Evolutionary conservation across 805 yeast genomes (phyloP), one percentile per base, ranked within the genome.

Genomic region (Wickerhamiella allomyrinae): DNA sequence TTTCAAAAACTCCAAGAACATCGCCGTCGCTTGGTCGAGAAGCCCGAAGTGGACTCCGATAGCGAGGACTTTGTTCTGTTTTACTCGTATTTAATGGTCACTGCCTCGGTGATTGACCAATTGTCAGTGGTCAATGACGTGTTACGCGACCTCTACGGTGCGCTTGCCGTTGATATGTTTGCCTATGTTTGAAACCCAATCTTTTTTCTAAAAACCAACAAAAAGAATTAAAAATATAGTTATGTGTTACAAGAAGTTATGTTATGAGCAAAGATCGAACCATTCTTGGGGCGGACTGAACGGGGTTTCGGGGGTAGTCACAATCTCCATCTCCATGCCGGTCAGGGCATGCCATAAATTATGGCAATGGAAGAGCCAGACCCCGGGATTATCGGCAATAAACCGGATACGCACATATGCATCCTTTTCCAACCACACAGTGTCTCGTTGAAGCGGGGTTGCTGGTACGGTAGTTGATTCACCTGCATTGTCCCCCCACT

Each of bases 331-430:
- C 23, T 49, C 36, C 56, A 86, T 70, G 52, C 96, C 96, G 63
- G 87, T 94, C 52, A 75, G 72, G 61, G 86, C 72, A 65, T 87
- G 96, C 96, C 96, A 86, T 48, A 82, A 70, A 62, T 39, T 47
- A 23, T 83, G 94, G 61, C 96, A 86, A 58, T 86, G 96, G 76
- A 86, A 81, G 47, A 80, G 74, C 95, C 95, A 87, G 20, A 85
- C 77, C 44, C 96, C 96, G 2, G 95, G 95, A 54, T 87, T 86
- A 54, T 80, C 75, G 10, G 95, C 85, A 52, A 65, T 70, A 59
- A 84, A 84, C 50, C 95, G 67, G 24, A 62, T 37, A 76, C 55
- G 86, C 40, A 77, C 59, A 57, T 76, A 72, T 2, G 87, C 83
- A 51, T 77, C 76, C 25, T 79, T 74, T 40, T 75, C 72, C 14